Percentiles rank a stretch among this genome's conserved stretches.
Evolutionary conservation across 805 yeast genomes (phyloP).

Genomic region (Priceomyces melissophilus): DNA sequence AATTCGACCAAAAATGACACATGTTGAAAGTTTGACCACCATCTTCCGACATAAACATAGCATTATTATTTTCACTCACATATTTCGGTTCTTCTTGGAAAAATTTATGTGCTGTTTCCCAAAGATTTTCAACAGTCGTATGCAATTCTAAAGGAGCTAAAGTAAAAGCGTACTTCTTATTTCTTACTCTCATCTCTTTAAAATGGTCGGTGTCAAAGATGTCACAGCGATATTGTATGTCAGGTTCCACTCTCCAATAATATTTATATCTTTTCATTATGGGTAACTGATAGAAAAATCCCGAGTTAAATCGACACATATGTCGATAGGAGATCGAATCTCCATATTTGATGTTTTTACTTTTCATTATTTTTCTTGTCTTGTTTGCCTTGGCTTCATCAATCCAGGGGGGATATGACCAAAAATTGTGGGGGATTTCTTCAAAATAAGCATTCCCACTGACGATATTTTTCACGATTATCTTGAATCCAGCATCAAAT

Average conservation of each 20-base stretch:
- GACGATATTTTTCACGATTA: conserved; percentile 12
- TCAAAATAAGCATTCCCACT: conserved; percentile 19
- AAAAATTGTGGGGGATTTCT: conserved; percentile 17
- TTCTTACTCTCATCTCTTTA: conserved; percentile 18
- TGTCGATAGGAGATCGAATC: conserved; percentile 20
- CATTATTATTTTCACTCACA: conserved; percentile 14
- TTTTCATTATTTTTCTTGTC: conserved; percentile 20
- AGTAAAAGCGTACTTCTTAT: conserved; percentile 22
- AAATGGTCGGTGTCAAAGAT: conserved; percentile 17
- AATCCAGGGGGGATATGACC: conserved; percentile 22
- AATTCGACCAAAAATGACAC: conserved; percentile 78
- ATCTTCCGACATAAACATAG: conserved; percentile 15
- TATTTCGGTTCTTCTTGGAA: conserved; percentile 4
- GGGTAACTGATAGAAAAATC: conserved; percentile 18
- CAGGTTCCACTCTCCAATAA: conserved; percentile 27
- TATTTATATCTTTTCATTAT: conserved; percentile 18
- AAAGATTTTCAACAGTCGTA: conserved; percentile 18
- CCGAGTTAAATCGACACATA: conserved; percentile 24
- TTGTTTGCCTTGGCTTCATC: conserved; percentile 24
- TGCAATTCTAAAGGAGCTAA: conserved; percentile 19
- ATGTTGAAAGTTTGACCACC: conserved; percentile 44
- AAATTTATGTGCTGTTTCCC: conserved; percentile 17
- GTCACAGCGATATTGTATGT: conserved; percentile 18
- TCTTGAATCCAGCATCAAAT: conserved; percentile 19
- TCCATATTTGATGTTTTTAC: conserved; percentile 32